phyloP scores from a whole-genome alignment of 495 filamentous ascomycete species.

The Neurospora sp. region DNA sequence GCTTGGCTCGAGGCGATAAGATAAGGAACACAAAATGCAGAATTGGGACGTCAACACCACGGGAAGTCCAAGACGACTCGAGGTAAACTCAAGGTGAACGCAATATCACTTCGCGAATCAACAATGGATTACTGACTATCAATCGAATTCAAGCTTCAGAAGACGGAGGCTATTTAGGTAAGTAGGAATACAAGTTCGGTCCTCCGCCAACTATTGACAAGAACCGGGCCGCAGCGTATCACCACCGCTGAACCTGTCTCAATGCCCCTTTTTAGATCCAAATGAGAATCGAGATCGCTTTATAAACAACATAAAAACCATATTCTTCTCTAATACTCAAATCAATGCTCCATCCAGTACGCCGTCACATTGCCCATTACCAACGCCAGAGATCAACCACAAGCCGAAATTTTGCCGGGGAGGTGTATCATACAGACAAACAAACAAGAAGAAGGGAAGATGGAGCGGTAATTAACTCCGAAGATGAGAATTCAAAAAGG shows the following conservation, averaged over 20 bases:
- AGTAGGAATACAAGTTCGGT: background rate
- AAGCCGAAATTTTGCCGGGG: constrained; percentile 14
- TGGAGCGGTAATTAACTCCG: background rate
- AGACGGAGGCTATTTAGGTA: background rate
- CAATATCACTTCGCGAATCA: background rate
- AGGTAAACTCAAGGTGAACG: background rate
- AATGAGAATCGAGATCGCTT: constrained; percentile 10
- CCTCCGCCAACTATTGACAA: background rate
- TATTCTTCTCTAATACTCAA: constrained; percentile 6
- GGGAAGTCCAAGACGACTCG: background rate
- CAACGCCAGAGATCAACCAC: constrained; percentile 24
- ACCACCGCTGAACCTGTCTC: background rate
- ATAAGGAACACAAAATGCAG: background rate
- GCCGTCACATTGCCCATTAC: constrained; percentile 18
- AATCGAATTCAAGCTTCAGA: background rate
- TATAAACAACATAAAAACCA: constrained; percentile 10
- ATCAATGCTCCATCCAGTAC: constrained; percentile 15
- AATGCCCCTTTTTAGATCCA: constrained; percentile 10
- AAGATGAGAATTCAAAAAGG: constrained; percentile 2
- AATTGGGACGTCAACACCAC: background rate
- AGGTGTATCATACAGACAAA: constrained; percentile 29
- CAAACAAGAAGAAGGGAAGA: constrained; percentile 9
- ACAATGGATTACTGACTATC: background rate
- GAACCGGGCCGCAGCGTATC: background rate
- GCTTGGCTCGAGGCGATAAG: background rate